Evolutionary conservation across 139 green algal genomes (phyloP).

Genomic region (Chlorella sp.): DNA sequence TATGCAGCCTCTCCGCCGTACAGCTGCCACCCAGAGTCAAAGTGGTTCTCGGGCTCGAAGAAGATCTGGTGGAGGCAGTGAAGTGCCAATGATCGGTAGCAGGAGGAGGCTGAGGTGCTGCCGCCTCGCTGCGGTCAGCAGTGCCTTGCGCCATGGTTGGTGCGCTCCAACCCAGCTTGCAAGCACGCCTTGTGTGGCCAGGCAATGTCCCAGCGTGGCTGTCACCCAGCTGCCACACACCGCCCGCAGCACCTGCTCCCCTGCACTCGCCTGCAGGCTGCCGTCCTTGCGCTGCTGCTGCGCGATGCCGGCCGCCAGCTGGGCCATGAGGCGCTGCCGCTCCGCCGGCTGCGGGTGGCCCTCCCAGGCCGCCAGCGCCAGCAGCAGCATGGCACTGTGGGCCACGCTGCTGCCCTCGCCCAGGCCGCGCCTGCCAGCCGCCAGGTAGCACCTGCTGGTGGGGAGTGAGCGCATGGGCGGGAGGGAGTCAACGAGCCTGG

Average conservation of each 20-base stretch:
- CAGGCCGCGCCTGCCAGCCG: neutral
- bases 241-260: neutral
- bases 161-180: neutral
- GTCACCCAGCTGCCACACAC: no score
- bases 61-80: neutral
- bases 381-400: conserved; percentile 14
- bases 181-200: no score
- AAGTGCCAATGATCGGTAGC: no score
- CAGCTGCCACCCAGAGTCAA: conserved; percentile 13
- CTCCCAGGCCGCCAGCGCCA: conserved; percentile 11
- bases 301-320: conserved; percentile 18
- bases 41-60: neutral
- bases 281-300: conserved; percentile 18
- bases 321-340: neutral
- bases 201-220: no score
- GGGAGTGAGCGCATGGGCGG: no score
- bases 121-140: no score
- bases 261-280: neutral
- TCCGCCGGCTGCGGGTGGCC: neutral
- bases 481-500: no score
- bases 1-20: conserved; percentile 4
- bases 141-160: no score
- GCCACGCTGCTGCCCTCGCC: neutral
- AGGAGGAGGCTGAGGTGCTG: no score
- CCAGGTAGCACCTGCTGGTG: neutral